Evolutionary conservation across 2,329 filamentous ascomycete species (phyloP), one percentile per base, ranked within the genome.

Genomic region (Hysterium pulicare): DNA sequence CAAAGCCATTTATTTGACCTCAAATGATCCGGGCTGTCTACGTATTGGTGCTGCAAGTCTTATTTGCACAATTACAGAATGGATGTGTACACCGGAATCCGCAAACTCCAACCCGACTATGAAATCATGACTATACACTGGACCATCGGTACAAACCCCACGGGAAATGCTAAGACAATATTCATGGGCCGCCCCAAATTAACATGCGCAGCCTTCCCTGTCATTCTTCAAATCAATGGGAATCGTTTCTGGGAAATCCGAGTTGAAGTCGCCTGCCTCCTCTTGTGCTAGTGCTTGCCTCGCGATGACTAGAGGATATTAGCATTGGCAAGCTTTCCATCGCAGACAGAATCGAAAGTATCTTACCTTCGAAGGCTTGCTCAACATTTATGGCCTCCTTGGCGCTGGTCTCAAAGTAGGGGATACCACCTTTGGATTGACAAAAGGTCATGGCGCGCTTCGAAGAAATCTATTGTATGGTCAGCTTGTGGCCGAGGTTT

Each of bases 331-430:
- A 46, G 28, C 20, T 39, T 15, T 15, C 2, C n/a, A 44, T 37
- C 63, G n/a, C n/a, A n/a, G n/a, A n/a, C n/a, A n/a, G n/a, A n/a
- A n/a, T n/a, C n/a, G n/a, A n/a, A n/a, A n/a, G n/a, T n/a, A n/a
- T n/a, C n/a, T 54, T 62, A 81, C 78, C 77, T 64, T 82, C 78
- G 54, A 88, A 88, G 34, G 84, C 84, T 64, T 87, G 90, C 71
- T 98, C 93, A 33, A 98, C 93, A 64, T 98, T 98, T 71, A 96
- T 86, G 47, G 91, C 93, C 70, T 98, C 93, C 76, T 98, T 98
- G 47, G 93, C 93, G 71, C 90, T 96, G 15, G 93, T 98, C 81
- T 98, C 93, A 62, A 98, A 98, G 71, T 98, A 98, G 15, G 93
- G 93, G 53, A 98, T 96, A 46, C 89, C 89, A 36, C 91, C 91